Evolutionary conservation across 2,329 filamentous ascomycete species (phyloP), one percentile per base, ranked within the genome.

Genomic region (Coniochaeta hoffmannii): DNA sequence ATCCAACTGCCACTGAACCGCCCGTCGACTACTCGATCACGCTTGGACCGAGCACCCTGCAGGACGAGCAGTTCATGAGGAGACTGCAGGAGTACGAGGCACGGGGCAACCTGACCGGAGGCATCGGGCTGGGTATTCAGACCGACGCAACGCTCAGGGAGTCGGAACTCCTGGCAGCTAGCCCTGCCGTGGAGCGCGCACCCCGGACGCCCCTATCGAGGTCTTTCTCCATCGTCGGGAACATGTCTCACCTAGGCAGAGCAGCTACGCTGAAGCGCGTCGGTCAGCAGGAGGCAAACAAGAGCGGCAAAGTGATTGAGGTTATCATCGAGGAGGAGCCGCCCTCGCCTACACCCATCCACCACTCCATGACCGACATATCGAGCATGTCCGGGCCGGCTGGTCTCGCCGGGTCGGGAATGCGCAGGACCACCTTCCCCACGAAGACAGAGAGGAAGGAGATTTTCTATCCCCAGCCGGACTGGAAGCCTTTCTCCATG

Each of bases 401-500:
- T 11, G 60, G 59, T 38, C 62, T 61, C 36, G 62, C 59, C 28
- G 58, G 64, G 17, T 62, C 65, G 5, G 61, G 35, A 10, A 68
- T 67, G 58, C 71, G 70, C 5, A 70, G 67, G 22, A 69, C 71
- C 14, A 74, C 70, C 1, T 70, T 73, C 44, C 66, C 71, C 3
- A 60, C 61, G n/a, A 68, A 67, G 35, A 65, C 69, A 15, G 67
- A 71, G 55, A 71, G 70, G 53, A 73, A 73, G 0, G 72, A 81
- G 55, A 68, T 83, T 0, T 84, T 83, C 60, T 85, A 82, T 59
- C 82, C 83, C 0, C 79, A 82, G 56, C 80, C 82, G 2, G 80
- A 87, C 65, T 87, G 84, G 85, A 85, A 83, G 64, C 85, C 84
- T 0, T 79, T 85, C 58, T 78, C 79, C 0, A 87, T 87, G 82